A percentile compares a stretch with the other conserved stretches of the same genome.
These are phyloP conservation scores for Hypoxylon sp. DNA, from an alignment of 2,329 filamentous ascomycete genomes.

Conservation along the genomic window DNA sequence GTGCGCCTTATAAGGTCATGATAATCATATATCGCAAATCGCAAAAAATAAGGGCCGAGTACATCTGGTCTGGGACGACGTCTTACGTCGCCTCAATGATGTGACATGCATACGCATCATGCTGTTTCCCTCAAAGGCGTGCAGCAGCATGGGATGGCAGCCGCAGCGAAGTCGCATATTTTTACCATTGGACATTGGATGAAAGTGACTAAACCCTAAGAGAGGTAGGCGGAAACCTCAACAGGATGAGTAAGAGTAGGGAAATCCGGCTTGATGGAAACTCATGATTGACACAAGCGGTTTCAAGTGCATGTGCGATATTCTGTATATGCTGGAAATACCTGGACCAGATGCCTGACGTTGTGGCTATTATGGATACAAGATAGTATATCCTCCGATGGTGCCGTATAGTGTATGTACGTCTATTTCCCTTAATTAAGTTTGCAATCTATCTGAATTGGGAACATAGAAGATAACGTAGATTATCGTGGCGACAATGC, in stretches of 20 bases:
- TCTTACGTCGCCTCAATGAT: constrained; percentile 44
- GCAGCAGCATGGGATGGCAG: constrained; percentile 37
- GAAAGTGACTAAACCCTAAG: constrained; percentile 26
- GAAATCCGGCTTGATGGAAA: constrained; percentile 30
- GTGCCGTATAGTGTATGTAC: constrained; percentile 19
- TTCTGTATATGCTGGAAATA: constrained; percentile 16
- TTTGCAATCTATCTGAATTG: constrained; percentile 43
- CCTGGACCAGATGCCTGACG: constrained; percentile 15
- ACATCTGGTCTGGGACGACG: constrained; percentile 26
- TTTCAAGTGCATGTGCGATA: constrained; percentile 14
- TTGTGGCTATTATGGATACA: constrained; percentile 24
- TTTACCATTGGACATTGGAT: constrained; percentile 42
- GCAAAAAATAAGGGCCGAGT: constrained; percentile 21
- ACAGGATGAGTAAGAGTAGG: constrained; percentile 22
- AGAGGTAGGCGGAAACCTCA: constrained; percentile 18
- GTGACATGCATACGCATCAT: constrained; percentile 48
- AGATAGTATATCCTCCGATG: constrained; percentile 31
- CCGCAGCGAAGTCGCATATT: constrained; percentile 42
- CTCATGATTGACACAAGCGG: constrained; percentile 16
- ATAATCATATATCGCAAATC: constrained; percentile 20
- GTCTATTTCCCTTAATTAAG: constrained; percentile 39
- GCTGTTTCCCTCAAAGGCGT: constrained; percentile 40
- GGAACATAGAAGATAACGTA: constrained; percentile 33
- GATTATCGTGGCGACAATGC: constrained; percentile 49
- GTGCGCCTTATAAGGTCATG: constrained; percentile 17